Evolutionary conservation across 768 basidiomycete genomes (phyloP), one percentile per base, ranked within the genome.

Genomic region (Podaxis sp.): DNA sequence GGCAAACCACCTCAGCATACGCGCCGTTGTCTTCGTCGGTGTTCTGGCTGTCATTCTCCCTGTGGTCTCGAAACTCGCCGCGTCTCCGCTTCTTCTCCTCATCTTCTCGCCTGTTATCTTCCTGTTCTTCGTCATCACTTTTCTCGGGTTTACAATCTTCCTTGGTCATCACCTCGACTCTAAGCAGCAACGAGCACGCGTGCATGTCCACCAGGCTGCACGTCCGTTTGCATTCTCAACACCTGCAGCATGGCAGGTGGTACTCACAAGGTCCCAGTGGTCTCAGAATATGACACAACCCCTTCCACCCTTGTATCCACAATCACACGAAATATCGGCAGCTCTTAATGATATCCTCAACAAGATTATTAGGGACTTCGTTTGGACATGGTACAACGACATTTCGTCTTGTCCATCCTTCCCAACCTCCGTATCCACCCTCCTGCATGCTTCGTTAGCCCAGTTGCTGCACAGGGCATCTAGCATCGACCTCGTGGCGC

Each of bases 201-300:
- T 79, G 46, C 74, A 74, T 47, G 76, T 88, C n/a, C 73, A 75
- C 9, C 75, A 77, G 61, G 85, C 88, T 0, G 87, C 92, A 17
- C 84, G 86, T 38, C 92, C 92, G 0, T 80, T 95, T 53, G 83
- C 85, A 2, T 96, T 97, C 78, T 93, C 93, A 3, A 94, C 94
- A 2, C 93, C 94, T 25, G 93, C 95, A 61, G 95, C 94, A 36
- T 97, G 95, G 95, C 92, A 95, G 69, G 94, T 89, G 0, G 90
- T 93, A 52, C 79, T 92, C 55, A 94, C 85, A 50, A 86, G 94
- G 36, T 92, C 92, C n/a, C 87, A 90, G 73, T 96, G 94, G 95
- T 91, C 91, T 2, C 85, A 89, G 66, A 85, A 80, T 61, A 76
- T 86, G 3, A 85, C 89, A 0, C 86, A 87, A 68, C 77, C 85